Percentiles rank a stretch among this genome's conserved stretches.
Evolutionary conservation across 257 asterid genomes (phyloP).

Genomic region (Asclepias syriaca): DNA sequence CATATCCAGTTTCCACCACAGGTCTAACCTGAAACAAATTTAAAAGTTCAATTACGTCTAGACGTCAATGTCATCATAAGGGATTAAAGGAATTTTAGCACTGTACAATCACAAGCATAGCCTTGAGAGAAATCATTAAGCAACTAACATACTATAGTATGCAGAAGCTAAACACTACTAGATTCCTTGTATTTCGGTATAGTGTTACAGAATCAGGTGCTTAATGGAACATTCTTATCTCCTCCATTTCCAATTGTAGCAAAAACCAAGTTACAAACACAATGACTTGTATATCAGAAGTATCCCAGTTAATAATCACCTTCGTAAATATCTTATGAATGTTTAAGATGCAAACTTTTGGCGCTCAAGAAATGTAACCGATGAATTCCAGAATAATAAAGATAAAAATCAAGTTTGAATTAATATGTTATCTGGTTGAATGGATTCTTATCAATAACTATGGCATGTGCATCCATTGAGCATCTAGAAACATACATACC

Average conservation of each 20-base stretch:
- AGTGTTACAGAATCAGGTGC: background rate
- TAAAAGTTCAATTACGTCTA: conserved; percentile 17
- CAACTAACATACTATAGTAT: background rate
- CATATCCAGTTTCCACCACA: conserved; percentile 96
- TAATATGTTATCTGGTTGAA: background rate
- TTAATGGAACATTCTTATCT: background rate
- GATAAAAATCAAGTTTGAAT: background rate
- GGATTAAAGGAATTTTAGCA: background rate
- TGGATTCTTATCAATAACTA: background rate
- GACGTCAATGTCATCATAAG: background rate
- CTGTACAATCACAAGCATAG: background rate
- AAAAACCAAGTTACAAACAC: background rate
- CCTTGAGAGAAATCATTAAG: background rate
- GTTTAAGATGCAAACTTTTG: background rate
- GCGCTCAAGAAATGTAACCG: background rate
- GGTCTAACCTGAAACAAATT: conserved; percentile 75
- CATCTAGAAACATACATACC: too few species aligned
- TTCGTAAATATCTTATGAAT: background rate
- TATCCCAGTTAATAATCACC: background rate
- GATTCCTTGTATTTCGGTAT: background rate
- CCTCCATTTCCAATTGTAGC: background rate
- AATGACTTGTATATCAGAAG: background rate
- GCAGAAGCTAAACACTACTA: background rate
- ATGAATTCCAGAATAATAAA: background rate
- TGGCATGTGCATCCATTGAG: background rate